Base-by-base conservation (phyloP, 2,329 filamentous ascomycete genomes). In the Meredithiella fracta region DNA sequence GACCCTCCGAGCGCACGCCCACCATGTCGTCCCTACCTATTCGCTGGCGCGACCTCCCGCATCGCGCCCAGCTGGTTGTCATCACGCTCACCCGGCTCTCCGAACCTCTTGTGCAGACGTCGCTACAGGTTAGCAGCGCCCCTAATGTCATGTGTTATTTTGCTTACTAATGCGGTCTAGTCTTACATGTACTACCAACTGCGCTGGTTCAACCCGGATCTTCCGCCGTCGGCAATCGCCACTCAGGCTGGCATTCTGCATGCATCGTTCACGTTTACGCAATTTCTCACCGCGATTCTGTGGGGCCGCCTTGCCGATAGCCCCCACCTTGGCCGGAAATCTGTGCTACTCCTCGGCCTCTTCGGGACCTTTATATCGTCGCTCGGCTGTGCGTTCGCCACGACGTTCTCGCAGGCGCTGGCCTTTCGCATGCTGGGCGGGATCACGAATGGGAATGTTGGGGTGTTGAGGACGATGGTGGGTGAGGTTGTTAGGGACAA, bases 101-200 rank as follows among this genome's bases (percentile, higher is more conserved):
- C 9, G 89, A 94, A 65, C 88, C 88, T 2, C 71, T 94, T 37
- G 85, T 86, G 0, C 85, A 92, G 64, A 89, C 85, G 0, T 86
- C 82, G 11, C 67, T 89, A 7, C 73, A 74, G 67, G 72, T 71
- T 64, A 47, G 59, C 23, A 6, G 23, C 20, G 26, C 54, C 8
- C 2, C 22, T 17, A 20, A n/a, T n/a, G n/a, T n/a, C n/a, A n/a
- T n/a, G n/a, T n/a, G n/a, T n/a, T n/a, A n/a, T n/a, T n/a, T n/a
- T n/a, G n/a, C n/a, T n/a, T n/a, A n/a, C n/a, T n/a, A n/a, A n/a
- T n/a, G n/a, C n/a, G n/a, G n/a, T 1, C 3, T 70, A 85, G 67
- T 78, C 85, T 1, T 94, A 94, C 67, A 81, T 94, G 73, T 94
- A 87, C 69, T 94, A 91, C 67, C 86, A 92, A 66, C 77, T 95